A percentile compares a stretch with the other conserved stretches of the same genome.
Conservation (phyloP, 2,329 filamentous ascomycete genomes). For the Verruconis gallopava region DNA sequence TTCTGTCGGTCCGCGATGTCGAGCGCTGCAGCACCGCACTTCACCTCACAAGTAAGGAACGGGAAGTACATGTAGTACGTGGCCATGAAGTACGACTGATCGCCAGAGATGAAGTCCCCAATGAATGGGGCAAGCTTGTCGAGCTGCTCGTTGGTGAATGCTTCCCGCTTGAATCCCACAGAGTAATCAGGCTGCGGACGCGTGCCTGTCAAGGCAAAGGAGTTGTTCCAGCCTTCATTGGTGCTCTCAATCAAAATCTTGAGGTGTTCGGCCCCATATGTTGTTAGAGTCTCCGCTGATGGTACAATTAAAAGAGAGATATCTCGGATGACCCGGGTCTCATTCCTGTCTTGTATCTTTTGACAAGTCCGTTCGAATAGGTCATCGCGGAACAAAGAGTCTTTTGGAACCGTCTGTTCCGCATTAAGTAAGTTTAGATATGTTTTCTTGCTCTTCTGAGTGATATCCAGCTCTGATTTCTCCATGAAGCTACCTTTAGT, state of each 20-base stretch:
- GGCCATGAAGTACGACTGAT: not conserved
- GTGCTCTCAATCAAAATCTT: slow-evolving; percentile 14
- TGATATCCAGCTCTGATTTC: slow-evolving; percentile 12
- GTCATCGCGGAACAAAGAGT: slow-evolving; percentile 14
- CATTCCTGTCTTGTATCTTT: slow-evolving; percentile 9
- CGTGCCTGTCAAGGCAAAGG: no score
- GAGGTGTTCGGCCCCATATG: slow-evolving; percentile 12
- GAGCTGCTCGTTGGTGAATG: slow-evolving; percentile 23
- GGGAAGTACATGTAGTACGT: slow-evolving; percentile 7
- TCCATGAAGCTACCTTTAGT: slow-evolving; percentile 15
- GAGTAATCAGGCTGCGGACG: slow-evolving; percentile 15
- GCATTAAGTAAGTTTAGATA: slow-evolving; percentile 12
- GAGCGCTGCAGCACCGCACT: slow-evolving; percentile 21
- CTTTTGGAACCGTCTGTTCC: slow-evolving; percentile 11
- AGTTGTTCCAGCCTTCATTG: slow-evolving; percentile 14
- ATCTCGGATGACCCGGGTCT: slow-evolving; percentile 14
- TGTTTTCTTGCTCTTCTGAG: slow-evolving; percentile 12
- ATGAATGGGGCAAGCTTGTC: not conserved
- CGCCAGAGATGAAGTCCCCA: not conserved
- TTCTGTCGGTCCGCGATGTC: slow-evolving; percentile 18
- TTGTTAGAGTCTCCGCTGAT: slow-evolving; percentile 13
- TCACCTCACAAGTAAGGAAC: slow-evolving; percentile 7
- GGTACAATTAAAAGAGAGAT: slow-evolving; percentile 14
- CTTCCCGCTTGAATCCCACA: slow-evolving; percentile 13
- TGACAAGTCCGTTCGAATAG: slow-evolving; percentile 2